Evolutionary conservation across 306 rosid genomes (phyloP).

Genomic region (Quercus cerris): DNA sequence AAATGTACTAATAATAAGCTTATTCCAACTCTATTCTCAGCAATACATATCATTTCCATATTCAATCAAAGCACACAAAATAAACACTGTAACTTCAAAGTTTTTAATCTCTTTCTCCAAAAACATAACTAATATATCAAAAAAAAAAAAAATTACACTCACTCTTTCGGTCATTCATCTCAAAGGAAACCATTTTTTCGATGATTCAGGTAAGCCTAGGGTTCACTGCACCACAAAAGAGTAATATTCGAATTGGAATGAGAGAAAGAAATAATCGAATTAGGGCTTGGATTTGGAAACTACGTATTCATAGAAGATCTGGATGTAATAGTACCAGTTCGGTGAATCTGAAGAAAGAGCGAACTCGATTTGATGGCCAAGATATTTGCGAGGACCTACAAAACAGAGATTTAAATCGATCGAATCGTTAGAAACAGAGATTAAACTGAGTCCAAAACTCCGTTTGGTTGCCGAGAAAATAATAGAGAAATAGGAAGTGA

Average conservation of each 20-base stretch:
- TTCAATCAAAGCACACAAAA: not conserved
- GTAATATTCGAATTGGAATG: not conserved
- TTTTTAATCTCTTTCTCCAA: not conserved
- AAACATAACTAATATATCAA: not conserved
- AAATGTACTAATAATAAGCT: not conserved
- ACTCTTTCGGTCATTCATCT: slow-evolving; percentile 98
- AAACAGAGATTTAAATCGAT: not conserved
- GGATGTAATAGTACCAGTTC: slow-evolving; percentile 2
- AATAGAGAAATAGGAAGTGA: not conserved
- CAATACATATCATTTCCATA: not conserved
- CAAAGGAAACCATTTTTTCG: slow-evolving; percentile 78
- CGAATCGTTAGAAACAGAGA: not conserved
- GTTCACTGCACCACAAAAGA: slow-evolving; percentile 39
- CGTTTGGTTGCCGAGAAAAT: not conserved
- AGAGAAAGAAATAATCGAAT: not conserved
- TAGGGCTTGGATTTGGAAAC: not conserved
- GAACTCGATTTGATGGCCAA: not conserved
- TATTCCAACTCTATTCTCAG: not conserved
- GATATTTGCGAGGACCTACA: slow-evolving; percentile 16
- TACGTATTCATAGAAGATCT: not conserved
- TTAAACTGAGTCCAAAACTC: not conserved
- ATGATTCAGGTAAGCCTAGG: slow-evolving; percentile 17
- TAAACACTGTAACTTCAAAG: not conserved
- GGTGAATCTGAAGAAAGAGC: not conserved
- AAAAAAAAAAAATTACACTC: slow-evolving; percentile 28